Evolutionary conservation across 192 early-diverging fungal genomes (phyloP).

Genomic region (Podila horticola): DNA sequence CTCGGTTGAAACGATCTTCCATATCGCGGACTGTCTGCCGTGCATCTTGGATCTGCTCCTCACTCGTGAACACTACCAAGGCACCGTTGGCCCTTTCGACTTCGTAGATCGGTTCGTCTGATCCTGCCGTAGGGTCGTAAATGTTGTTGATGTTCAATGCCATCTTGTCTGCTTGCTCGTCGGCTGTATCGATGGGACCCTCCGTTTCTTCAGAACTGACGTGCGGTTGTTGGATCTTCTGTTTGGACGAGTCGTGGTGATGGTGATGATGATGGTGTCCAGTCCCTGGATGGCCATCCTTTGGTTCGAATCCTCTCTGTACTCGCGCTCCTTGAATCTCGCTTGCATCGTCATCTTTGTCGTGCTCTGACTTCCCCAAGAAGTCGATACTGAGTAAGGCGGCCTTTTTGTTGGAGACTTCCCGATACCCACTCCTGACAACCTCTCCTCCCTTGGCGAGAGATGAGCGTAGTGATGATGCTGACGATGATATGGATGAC

Average conservation of each 20-base stretch:
- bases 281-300: not conserved
- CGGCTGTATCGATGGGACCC: too few species aligned
- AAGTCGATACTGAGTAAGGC: not conserved
- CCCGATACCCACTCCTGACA: not conserved
- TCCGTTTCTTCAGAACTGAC: not conserved
- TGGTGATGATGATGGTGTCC: not conserved
- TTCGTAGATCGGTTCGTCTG: conserved; percentile 7
- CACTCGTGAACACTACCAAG: conserved; percentile 66
- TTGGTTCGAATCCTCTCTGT: too few species aligned
- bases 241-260: not conserved
- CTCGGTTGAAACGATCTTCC: conserved; percentile 73
- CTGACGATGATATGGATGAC: not conserved
- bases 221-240: not conserved
- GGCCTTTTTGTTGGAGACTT: not conserved
- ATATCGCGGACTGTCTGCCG: conserved; percentile 61
- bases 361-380: not conserved
- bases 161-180: too few species aligned
- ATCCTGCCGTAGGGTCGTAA: too few species aligned
- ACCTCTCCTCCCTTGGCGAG: not conserved
- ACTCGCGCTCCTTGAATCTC: too few species aligned
- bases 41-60: conserved; percentile 60
- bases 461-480: not conserved
- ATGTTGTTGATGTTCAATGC: too few species aligned
- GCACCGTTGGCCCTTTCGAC: conserved; percentile 32
- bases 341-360: not conserved